phyloP scores from a whole-genome alignment of 164 flowering plant species.

The Aristolochia fimbriata region DNA sequence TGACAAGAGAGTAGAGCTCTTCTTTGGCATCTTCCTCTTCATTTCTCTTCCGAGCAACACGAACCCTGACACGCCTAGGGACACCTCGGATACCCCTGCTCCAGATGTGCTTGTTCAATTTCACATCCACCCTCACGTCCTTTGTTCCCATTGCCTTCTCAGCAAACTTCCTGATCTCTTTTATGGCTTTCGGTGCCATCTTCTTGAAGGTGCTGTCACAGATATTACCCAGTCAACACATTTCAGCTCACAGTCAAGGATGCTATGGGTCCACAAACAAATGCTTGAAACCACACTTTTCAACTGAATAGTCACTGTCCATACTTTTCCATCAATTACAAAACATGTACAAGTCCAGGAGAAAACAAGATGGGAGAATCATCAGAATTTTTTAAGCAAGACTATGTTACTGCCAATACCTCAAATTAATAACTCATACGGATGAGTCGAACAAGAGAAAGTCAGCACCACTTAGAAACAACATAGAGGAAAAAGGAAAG shows the following conservation, averaged over 20 bases:
- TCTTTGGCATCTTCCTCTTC: constrained; percentile 74
- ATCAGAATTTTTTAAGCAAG: too few species aligned
- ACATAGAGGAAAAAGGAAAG: too few species aligned
- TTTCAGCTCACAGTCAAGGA: neutral
- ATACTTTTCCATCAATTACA: neutral
- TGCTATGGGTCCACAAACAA: neutral
- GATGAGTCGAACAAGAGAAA: too few species aligned
- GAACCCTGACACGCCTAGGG: constrained; percentile 56
- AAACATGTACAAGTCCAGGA: neutral
- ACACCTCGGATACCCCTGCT: constrained; percentile 59
- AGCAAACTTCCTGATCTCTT: constrained; percentile 65
- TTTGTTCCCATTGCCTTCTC: constrained; percentile 60
- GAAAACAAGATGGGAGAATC: neutral
- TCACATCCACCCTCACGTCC: constrained; percentile 68
- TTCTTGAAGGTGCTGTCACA: constrained; percentile 54
- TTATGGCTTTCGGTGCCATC: constrained; percentile 69
- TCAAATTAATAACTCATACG: too few species aligned
- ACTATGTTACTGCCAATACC: too few species aligned
- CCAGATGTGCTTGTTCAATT: constrained; percentile 63
- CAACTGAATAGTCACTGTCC: neutral
- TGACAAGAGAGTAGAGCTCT: constrained; percentile 60
- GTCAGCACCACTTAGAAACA: too few species aligned
- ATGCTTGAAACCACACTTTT: neutral
- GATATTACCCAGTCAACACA: neutral
- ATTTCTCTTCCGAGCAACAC: constrained; percentile 64